Conservation (phyloP, 768 basidiomycete genomes). For the Pisolithus marmoratus region DNA sequence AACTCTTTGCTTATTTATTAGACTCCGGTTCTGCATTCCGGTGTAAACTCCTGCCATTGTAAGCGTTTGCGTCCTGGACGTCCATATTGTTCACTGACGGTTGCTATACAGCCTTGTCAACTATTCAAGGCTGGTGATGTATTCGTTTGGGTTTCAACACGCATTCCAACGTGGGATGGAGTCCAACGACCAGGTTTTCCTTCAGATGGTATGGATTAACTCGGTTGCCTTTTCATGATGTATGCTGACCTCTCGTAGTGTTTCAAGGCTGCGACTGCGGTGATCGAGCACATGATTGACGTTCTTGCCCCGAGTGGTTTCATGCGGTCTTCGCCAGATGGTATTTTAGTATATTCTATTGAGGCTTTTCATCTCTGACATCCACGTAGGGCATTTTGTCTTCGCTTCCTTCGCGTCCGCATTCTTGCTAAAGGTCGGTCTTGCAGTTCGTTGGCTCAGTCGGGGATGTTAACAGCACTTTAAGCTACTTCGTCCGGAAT, state of each 20-base stretch:
- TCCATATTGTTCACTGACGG: slow-evolving; percentile 6
- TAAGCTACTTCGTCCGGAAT: slow-evolving; percentile 70
- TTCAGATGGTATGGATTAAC: slow-evolving; percentile 46
- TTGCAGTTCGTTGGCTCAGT: not conserved
- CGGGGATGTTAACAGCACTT: not conserved
- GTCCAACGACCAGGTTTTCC: slow-evolving; percentile 56
- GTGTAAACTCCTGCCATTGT: slow-evolving; percentile 70
- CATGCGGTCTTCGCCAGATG: slow-evolving; percentile 76
- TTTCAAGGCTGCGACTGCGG: slow-evolving; percentile 61
- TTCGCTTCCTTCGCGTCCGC: slow-evolving; percentile 80
- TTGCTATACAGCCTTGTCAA: slow-evolving; percentile 49
- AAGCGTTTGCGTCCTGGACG: slow-evolving; percentile 23
- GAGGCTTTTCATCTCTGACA: not conserved
- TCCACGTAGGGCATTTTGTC: slow-evolving; percentile 58
- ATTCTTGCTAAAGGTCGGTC: slow-evolving; percentile 68
- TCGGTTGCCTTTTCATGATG: not conserved
- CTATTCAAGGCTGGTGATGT: slow-evolving; percentile 81
- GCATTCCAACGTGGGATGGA: slow-evolving; percentile 69
- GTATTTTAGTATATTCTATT: slow-evolving; percentile 27
- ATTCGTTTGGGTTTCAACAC: slow-evolving; percentile 81
- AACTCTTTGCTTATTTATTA: slow-evolving; percentile 17
- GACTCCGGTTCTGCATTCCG: slow-evolving; percentile 59
- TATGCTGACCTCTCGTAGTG: slow-evolving; percentile 38
- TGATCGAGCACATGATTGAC: slow-evolving; percentile 62
- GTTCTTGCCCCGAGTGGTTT: slow-evolving; percentile 64